phyloP scores from a whole-genome alignment of 768 basidiomycete species.

The Paxillus ammoniavirescens region DNA sequence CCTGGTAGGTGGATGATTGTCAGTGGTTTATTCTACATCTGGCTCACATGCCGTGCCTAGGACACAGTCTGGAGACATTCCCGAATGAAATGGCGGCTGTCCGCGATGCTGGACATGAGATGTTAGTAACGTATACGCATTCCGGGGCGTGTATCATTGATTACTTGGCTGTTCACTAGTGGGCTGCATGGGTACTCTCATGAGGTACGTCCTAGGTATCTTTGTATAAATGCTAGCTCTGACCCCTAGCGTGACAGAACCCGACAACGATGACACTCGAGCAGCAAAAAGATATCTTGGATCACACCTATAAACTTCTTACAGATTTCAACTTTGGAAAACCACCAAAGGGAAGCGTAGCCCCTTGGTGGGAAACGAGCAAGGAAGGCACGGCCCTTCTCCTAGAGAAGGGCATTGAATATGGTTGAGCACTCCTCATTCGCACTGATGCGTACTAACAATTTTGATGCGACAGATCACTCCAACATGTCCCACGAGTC shows the following conservation, averaged over 20 bases:
- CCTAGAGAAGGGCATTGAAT: slow-evolving; percentile 71
- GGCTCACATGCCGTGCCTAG: slow-evolving; percentile 25
- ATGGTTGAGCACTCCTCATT: slow-evolving; percentile 42
- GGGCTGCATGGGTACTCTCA: slow-evolving; percentile 73
- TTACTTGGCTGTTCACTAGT: slow-evolving; percentile 26
- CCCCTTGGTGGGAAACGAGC: slow-evolving; percentile 81
- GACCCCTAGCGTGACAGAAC: slow-evolving; percentile 39
- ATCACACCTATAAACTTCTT: slow-evolving; percentile 61
- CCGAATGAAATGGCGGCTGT: slow-evolving; percentile 67
- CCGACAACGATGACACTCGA: slow-evolving; percentile 56
- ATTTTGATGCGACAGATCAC: slow-evolving; percentile 40
- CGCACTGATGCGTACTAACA: slow-evolving; percentile 6
- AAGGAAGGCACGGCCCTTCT: slow-evolving; percentile 63
- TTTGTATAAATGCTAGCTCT: background rate
- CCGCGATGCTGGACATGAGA: slow-evolving; percentile 71
- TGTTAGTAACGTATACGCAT: slow-evolving; percentile 34
- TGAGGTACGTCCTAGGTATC: slow-evolving; percentile 38
- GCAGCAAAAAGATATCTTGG: slow-evolving; percentile 71
- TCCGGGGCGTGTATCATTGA: background rate
- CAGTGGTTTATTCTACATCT: background rate
- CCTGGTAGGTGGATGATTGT: slow-evolving; percentile 42
- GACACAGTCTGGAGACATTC: slow-evolving; percentile 75
- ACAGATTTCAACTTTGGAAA: slow-evolving; percentile 63
- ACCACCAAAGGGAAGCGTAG: slow-evolving; percentile 62
- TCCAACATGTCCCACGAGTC: slow-evolving; percentile 57